Evolutionary conservation across 306 rosid species (phyloP), one percentile per base, ranked within the genome.

Genomic region (Malus orientalis): DNA sequence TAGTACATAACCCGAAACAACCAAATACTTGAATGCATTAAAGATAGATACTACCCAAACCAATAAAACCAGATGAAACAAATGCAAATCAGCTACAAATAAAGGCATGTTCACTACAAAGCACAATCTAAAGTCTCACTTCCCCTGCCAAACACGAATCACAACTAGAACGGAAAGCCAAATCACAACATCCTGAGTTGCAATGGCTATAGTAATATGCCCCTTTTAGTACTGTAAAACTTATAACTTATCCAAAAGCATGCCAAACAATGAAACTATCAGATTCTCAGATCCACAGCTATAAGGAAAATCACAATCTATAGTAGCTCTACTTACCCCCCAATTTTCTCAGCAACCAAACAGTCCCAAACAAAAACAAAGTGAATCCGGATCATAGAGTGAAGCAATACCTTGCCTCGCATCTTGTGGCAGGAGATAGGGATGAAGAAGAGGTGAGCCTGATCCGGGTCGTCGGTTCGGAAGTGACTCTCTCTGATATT

Each of bases 361-460:
- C 11, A 57, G 16, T 19, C 13, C 27, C 10, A 29, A 69, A 59
- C 47, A 30, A 29, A 57, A 51, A 51, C 20, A 51, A 16, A 51
- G 55, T 16, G 55, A 51, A 15, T 51, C 20, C 22, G 20, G 64
- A 53, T 42, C 3, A n/a, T 18, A 32, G 49, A 7, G 20, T 22
- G 55, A 51, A 51, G 5, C 9, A 45, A 51, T 86, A 95, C 98
- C 98, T 92, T 90, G 83, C 98, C 98, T 67, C 97, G 88, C 98
- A 95, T 92, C 86, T 95, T 95, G 73, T 95, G 97, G 81, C 97
- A 92, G 4, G 98, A 95, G 77, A 95, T 92, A 16, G 96, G 97
- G 69, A 95, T 88, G 84, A 95, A 95, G 84, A 95, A 95, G 81
- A 92, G 92, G 74, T 89, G 82, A 4, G 99, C 97, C 83, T 88